phyloP scores from a whole-genome alignment of 768 basidiomycete species.

The Cystofilobasidium macerans region DNA sequence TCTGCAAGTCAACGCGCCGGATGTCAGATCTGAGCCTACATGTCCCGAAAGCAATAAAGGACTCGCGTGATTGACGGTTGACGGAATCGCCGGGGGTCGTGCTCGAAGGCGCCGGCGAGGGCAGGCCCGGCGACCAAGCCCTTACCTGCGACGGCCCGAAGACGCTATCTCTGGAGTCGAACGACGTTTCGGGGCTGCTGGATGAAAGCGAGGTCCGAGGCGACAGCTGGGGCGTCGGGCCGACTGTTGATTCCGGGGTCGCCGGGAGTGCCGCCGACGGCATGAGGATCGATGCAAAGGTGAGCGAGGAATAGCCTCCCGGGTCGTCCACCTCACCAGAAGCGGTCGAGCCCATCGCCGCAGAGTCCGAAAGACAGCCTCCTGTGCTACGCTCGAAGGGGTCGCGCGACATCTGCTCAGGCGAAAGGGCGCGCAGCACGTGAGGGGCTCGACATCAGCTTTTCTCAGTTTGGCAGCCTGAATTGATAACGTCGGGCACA shows the following conservation, averaged over 20 bases:
- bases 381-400: too few species aligned
- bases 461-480: too few species aligned
- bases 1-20: too few species aligned
- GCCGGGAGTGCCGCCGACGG: background rate
- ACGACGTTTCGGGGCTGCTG: background rate
- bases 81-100: too few species aligned
- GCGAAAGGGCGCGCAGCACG: too few species aligned
- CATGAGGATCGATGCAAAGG: background rate
- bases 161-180: background rate
- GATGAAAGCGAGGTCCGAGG: background rate
- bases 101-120: background rate
- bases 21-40: too few species aligned
- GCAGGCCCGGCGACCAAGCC: background rate
- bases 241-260: background rate
- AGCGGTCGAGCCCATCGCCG: background rate
- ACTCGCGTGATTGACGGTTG: too few species aligned
- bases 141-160: background rate
- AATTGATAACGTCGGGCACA: too few species aligned
- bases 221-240: constrained; percentile 1
- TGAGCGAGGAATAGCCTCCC: constrained; percentile 4
- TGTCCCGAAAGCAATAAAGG: too few species aligned
- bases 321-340: background rate
- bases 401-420: background rate
- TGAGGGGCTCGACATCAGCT: too few species aligned
- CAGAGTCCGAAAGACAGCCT: too few species aligned